Conservation (phyloP, 108 stramenopile species). For the Nannochloropsis salina region DNA sequence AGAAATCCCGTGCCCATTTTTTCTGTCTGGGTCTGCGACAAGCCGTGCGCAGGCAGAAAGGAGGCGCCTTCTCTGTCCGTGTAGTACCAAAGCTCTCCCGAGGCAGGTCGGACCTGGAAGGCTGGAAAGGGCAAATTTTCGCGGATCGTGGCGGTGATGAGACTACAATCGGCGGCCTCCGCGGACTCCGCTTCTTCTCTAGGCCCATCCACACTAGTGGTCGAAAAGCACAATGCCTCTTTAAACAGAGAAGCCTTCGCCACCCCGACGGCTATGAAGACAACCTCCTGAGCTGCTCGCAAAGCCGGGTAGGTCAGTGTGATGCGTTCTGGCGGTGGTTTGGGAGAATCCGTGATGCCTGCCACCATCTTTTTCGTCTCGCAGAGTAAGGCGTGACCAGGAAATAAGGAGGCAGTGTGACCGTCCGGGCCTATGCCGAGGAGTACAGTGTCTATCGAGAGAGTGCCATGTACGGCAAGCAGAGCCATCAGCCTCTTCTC, state of each 20-base stretch:
- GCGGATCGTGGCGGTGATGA: neutral
- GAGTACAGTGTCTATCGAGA: slow-evolving; percentile 72
- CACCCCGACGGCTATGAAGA: slow-evolving; percentile 39
- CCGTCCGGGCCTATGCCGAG: slow-evolving; percentile 94
- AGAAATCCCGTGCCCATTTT: no score
- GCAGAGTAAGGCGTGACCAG: slow-evolving; percentile 68
- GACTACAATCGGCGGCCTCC: neutral
- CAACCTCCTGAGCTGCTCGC: slow-evolving; percentile 55
- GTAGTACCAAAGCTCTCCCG: slow-evolving; percentile 5
- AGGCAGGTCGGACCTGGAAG: neutral
- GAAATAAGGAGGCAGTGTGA: slow-evolving; percentile 91
- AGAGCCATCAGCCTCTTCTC: slow-evolving; percentile 47
- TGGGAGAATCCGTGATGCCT: slow-evolving; percentile 82
- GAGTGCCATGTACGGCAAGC: slow-evolving; percentile 39
- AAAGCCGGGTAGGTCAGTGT: slow-evolving; percentile 79
- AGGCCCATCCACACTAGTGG: neutral
- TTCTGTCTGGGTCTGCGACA: no score
- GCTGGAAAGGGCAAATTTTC: neutral
- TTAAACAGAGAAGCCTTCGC: slow-evolving; percentile 37
- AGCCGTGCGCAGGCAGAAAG: neutral
- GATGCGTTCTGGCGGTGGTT: slow-evolving; percentile 83
- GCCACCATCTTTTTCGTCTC: slow-evolving; percentile 64
- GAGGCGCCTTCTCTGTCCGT: neutral
- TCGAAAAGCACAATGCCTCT: slow-evolving; percentile 21
- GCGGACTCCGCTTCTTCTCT: neutral